Percentiles rank a stretch among this genome's conserved stretches.
These are phyloP conservation scores for Pelargonium citronellum DNA, from an alignment of 441 rosid genomes.

Conservation along the genomic window DNA sequence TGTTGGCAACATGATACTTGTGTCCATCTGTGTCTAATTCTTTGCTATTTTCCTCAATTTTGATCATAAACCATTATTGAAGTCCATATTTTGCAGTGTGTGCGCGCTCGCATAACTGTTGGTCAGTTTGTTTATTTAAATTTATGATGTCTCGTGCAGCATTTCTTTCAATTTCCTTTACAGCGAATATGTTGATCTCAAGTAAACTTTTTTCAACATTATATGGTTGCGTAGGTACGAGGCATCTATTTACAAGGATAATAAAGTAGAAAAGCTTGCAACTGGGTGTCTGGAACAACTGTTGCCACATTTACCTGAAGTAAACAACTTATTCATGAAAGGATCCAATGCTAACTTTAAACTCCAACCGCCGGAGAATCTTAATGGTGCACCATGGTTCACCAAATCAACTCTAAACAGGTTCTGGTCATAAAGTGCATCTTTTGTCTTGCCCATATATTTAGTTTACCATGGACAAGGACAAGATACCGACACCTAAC, in stretches of 20 bases:
- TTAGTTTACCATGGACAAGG: background rate
- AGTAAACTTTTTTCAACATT: background rate
- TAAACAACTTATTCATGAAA: constrained; percentile 31
- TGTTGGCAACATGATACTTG: no score
- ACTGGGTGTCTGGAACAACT: constrained; percentile 45
- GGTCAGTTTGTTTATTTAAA: no score
- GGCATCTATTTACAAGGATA: constrained; percentile 35
- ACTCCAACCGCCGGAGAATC: constrained; percentile 36
- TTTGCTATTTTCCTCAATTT: background rate
- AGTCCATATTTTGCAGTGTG: background rate
- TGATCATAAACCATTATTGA: background rate
- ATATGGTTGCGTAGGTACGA: constrained; percentile 39
- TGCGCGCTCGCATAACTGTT: no score
- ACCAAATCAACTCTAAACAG: constrained; percentile 52
- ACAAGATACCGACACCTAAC: background rate
- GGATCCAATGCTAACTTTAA: constrained; percentile 44
- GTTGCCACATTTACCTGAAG: constrained; percentile 45
- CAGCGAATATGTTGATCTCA: background rate
- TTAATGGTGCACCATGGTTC: constrained; percentile 41
- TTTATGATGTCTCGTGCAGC: no score
- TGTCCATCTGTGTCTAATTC: no score
- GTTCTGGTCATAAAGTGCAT: constrained; percentile 26
- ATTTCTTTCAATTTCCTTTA: no score
- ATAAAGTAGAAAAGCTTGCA: constrained; percentile 41
- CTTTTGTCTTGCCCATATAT: constrained; percentile 5